A percentile compares a stretch with the other conserved stretches of the same genome.
Evolutionary conservation across 2,329 filamentous ascomycete species (phyloP).

Genomic region (Metarhizium sp.): DNA sequence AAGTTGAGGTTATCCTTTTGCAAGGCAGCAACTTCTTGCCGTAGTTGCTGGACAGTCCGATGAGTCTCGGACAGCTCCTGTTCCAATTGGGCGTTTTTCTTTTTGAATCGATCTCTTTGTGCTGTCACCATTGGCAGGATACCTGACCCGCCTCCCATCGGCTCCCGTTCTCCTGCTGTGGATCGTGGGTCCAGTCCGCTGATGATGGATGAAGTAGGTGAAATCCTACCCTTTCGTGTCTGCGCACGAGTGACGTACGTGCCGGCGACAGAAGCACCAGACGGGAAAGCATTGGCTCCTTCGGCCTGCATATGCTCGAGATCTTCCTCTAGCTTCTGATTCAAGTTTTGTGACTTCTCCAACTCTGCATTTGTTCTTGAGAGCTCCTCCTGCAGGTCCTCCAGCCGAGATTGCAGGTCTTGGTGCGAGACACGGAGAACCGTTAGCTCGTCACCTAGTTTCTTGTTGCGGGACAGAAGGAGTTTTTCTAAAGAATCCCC

Average conservation of each 20-base stretch:
- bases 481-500: slow-evolving; percentile 85
- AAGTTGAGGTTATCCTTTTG: slow-evolving; percentile 94
- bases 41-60: slow-evolving; percentile 70
- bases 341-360: slow-evolving; percentile 74
- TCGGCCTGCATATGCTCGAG: slow-evolving; percentile 81
- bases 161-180: slow-evolving; percentile 41
- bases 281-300: slow-evolving; percentile 73
- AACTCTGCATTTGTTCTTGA: slow-evolving; percentile 77
- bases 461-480: slow-evolving; percentile 88
- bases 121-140: slow-evolving; percentile 98
- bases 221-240: slow-evolving; percentile 61
- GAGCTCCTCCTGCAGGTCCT: slow-evolving; percentile 74
- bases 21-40: slow-evolving; percentile 82
- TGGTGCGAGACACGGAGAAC: slow-evolving; percentile 89
- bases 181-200: slow-evolving; percentile 78
- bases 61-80: slow-evolving; percentile 81
- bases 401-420: slow-evolving; percentile 73
- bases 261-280: slow-evolving; percentile 84
- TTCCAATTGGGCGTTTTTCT: slow-evolving; percentile 85
- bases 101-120: slow-evolving; percentile 96
- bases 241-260: slow-evolving; percentile 65
- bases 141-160: slow-evolving; percentile 67
- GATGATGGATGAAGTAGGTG: slow-evolving; percentile 95
- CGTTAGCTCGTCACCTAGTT: slow-evolving; percentile 87
- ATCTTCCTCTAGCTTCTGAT: slow-evolving; percentile 85